Base-by-base conservation (phyloP, 352 stramenopile species). In the Globisporangium recalcitrans region DNA sequence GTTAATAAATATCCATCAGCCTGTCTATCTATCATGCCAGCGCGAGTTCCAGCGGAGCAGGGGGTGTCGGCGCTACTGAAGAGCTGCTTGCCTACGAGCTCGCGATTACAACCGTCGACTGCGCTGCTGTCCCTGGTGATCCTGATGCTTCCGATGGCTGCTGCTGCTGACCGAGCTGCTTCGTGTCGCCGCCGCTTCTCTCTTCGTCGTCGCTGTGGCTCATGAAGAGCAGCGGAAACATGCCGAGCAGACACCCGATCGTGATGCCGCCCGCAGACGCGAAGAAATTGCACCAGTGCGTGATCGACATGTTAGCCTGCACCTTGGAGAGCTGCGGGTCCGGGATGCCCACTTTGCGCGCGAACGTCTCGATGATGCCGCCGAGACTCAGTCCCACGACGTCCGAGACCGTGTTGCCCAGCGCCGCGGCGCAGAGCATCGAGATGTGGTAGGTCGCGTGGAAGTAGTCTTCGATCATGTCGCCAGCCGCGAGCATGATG, bases 341-440 rank as follows among this genome's bases (percentile, higher is more conserved):
- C 0, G 79, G 77, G 52, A 91, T 91, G 16, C 78, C 78, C 19
- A 85, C 49, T 40, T 77, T 78, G 3, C 83, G 77, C 58, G 87
- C 85, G 53, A 91, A 81, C 36, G 70, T 77, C 63, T 95, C 87
- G 57, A 99, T 96, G 21, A 97, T 74, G 24, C 94, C 94, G 47
- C 94, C 95, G 13, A 98, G 78, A 64, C 90, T 96, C 34, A 98
- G 83, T 7, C 96, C 96, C 4, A 92, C 82, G 19, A 98, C 78
- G 74, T 98, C 95, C 24, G 80, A 88, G 34, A 99, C 85, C 26
- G 97, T 97, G 72, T 99, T 98, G 19, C 95, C 91, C 54, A 98
- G 77, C 11, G 93, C 95, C 2, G 95, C 95, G 19, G 96, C 95
- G 51, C 90, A 97, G 53, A 99, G 85, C 62, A 97, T 98, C 31